phyloP scores from a whole-genome alignment of 495 filamentous ascomycete species.

The Xylaria telfairii region DNA sequence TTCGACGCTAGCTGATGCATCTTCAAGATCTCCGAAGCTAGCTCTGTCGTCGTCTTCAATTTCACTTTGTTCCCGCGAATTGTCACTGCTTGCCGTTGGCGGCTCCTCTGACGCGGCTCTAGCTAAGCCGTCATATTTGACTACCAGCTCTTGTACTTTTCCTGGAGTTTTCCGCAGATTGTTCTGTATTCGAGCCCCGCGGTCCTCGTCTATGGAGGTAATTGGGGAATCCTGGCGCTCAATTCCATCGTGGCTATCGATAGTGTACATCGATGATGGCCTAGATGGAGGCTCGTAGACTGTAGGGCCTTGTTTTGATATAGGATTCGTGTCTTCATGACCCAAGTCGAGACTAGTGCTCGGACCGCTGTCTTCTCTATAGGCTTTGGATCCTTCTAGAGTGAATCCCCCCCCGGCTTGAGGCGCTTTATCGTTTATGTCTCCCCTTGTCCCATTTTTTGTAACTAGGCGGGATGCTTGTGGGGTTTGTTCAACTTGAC shows the following conservation, averaged over 20 bases:
- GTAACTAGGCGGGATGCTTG: not conserved
- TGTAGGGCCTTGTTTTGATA: slow-evolving; percentile 22
- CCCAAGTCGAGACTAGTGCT: not conserved
- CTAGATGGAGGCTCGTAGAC: slow-evolving; percentile 39
- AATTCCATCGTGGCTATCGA: slow-evolving; percentile 47
- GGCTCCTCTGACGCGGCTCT: slow-evolving; percentile 43
- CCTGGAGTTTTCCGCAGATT: slow-evolving; percentile 40
- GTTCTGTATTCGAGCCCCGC: slow-evolving; percentile 36
- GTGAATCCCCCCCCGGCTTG: not conserved
- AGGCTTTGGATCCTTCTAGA: not conserved
- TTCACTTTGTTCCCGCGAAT: slow-evolving; percentile 21
- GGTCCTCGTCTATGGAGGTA: slow-evolving; percentile 61
- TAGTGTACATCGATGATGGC: slow-evolving; percentile 48
- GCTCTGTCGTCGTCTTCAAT: slow-evolving; percentile 35
- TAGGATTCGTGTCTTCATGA: slow-evolving; percentile 16
- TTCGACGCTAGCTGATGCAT: slow-evolving; percentile 30
- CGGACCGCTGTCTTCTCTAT: not conserved
- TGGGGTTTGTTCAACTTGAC: not conserved
- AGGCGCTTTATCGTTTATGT: not conserved
- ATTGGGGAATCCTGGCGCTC: slow-evolving; percentile 55
- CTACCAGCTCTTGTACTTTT: slow-evolving; percentile 56
- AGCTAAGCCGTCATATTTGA: slow-evolving; percentile 53
- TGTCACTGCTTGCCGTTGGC: slow-evolving; percentile 15
- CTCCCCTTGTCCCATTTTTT: not conserved
- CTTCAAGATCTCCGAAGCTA: slow-evolving; percentile 63